phyloP scores from a whole-genome alignment of 2,329 filamentous ascomycete genomes.

The Alternaria rosae region DNA sequence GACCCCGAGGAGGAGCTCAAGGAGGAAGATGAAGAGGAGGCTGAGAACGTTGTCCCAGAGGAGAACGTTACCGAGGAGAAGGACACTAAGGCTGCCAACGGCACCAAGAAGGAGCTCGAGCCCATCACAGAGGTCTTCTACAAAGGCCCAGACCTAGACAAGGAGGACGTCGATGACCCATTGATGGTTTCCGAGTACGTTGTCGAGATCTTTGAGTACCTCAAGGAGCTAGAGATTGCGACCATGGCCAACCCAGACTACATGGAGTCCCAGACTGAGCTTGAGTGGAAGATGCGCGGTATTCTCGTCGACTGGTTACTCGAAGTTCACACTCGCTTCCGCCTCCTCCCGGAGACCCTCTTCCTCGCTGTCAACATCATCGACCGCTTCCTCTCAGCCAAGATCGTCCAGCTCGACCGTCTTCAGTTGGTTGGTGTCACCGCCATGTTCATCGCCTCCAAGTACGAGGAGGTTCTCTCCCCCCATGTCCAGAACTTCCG shows the following conservation, averaged over 20 bases:
- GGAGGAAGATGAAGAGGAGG: constrained; percentile 55
- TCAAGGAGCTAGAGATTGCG: constrained; percentile 81
- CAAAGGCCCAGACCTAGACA: constrained; percentile 70
- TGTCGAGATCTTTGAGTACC: constrained; percentile 95
- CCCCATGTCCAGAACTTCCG: constrained; percentile 97
- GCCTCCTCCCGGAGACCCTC: constrained; percentile 91
- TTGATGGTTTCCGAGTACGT: constrained; percentile 99
- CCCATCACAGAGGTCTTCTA: constrained; percentile 38
- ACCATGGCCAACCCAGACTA: constrained; percentile 90
- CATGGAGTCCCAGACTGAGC: constrained; percentile 91
- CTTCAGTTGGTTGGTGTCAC: constrained; percentile 97
- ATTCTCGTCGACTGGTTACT: constrained; percentile 98
- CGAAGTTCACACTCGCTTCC: constrained; percentile 96
- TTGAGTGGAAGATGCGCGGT: constrained; percentile 98
- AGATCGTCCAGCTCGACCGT: constrained; percentile 94
- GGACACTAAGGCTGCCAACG: constrained; percentile 34
- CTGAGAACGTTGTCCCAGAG: constrained; percentile 64
- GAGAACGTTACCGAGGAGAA: constrained; percentile 62
- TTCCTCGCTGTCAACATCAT: constrained; percentile 98
- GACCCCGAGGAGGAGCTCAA: constrained; percentile 57
- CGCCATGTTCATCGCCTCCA: constrained; percentile 99
- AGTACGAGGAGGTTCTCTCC: constrained; percentile 97
- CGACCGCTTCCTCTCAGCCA: constrained; percentile 93
- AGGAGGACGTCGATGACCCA: constrained; percentile 89
- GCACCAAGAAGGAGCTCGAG: constrained; percentile 27